These are phyloP conservation scores for Massariosphaeria phaeospora DNA, from an alignment of 495 filamentous ascomycete genomes.

Conservation along the genomic window DNA sequence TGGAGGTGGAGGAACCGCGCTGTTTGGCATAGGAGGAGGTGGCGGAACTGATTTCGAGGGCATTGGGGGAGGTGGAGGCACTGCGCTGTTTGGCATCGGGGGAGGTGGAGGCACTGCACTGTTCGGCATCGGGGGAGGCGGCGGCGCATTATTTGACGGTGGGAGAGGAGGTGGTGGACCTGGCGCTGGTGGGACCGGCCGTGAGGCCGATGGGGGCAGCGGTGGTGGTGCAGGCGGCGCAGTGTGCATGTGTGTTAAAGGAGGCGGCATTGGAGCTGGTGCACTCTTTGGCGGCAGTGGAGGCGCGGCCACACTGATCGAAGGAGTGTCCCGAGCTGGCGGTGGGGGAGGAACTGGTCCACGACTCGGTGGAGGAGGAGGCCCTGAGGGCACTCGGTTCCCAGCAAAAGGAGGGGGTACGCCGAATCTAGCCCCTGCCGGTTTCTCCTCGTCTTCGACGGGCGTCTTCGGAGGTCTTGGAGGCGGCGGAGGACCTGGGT, in stretches of 20 bases:
- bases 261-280: constrained; percentile 32
- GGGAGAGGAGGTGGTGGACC: constrained; percentile 41
- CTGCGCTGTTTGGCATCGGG: constrained; percentile 29
- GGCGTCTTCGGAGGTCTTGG: constrained; percentile 84
- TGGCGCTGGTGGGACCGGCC: constrained; percentile 45
- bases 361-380: constrained; percentile 71
- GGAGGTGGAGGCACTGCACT: constrained; percentile 35
- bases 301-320: constrained; percentile 47
- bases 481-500: constrained; percentile 73
- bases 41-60: constrained; percentile 41
- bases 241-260: constrained; percentile 24
- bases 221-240: constrained; percentile 35
- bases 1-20: constrained; percentile 42
- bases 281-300: constrained; percentile 71
- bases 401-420: constrained; percentile 82
- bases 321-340: constrained; percentile 41
- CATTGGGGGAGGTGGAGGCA: constrained; percentile 35
- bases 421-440: constrained; percentile 52
- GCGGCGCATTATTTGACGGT: constrained; percentile 25
- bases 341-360: constrained; percentile 48
- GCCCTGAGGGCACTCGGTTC: constrained; percentile 56
- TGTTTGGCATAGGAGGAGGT: constrained; percentile 29
- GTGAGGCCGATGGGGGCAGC: constrained; percentile 18
- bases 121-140: constrained; percentile 31
- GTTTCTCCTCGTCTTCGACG: constrained; percentile 57